Conservation (phyloP, 768 basidiomycete genomes). For the Lactifluus piperatus region DNA sequence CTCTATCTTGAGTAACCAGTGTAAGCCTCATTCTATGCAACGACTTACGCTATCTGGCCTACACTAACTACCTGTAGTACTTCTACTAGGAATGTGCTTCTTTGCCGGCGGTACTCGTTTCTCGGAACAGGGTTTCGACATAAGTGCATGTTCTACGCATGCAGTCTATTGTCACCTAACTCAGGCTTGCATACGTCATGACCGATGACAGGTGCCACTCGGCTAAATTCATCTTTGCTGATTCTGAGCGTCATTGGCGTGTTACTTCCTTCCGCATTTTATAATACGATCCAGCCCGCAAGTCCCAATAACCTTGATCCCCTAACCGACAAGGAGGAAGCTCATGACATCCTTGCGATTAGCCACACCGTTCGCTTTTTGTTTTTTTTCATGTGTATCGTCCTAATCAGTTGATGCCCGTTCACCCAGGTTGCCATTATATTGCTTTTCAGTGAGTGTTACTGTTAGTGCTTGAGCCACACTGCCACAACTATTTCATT, state of each 20-base stretch:
- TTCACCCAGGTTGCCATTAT: conserved; percentile 40
- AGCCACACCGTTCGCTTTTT: conserved; percentile 45
- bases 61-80: conserved; percentile 35
- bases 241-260: conserved; percentile 75
- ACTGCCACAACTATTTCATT: neutral
- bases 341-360: conserved; percentile 36
- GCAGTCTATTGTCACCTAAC: neutral
- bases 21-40: conserved; percentile 22
- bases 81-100: conserved; percentile 87
- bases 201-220: conserved; percentile 40
- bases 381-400: neutral
- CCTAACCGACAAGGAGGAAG: conserved; percentile 30
- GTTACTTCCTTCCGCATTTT: conserved; percentile 73
- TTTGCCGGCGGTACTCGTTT: conserved; percentile 75
- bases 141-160: conserved; percentile 39
- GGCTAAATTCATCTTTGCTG: conserved; percentile 67
- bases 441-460: conserved; percentile 40
- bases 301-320: conserved; percentile 17
- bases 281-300: conserved; percentile 37
- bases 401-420: neutral
- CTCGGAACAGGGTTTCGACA: conserved; percentile 72
- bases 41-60: neutral
- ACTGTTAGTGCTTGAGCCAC: neutral
- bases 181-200: neutral
- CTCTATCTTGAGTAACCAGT: conserved; percentile 38